Conservation (phyloP, 257 asterid genomes). For the Solanum medicagineum region DNA sequence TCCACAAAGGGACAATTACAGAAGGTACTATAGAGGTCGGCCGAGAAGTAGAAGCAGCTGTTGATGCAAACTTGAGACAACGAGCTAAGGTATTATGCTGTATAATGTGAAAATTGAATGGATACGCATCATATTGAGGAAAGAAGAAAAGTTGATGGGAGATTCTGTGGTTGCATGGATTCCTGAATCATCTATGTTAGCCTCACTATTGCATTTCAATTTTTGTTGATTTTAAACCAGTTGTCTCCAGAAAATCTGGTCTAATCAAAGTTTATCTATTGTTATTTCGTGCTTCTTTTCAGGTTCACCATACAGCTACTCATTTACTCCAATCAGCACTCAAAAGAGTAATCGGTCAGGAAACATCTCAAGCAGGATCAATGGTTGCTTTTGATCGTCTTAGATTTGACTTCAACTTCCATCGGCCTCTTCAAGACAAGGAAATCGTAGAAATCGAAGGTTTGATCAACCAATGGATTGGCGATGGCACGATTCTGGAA, state of each 20-base stretch:
- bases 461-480: conserved; percentile 75
- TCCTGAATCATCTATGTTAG: not conserved
- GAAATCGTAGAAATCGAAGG: conserved; percentile 71
- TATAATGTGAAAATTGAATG: not conserved
- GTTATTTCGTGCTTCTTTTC: not conserved
- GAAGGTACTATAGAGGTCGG: conserved; percentile 70
- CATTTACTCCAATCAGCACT: conserved; percentile 96
- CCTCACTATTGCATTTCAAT: not conserved
- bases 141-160: not conserved
- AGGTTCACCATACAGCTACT: conserved; percentile 97
- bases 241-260: not conserved
- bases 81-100: conserved; percentile 58
- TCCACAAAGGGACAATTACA: conserved; percentile 67
- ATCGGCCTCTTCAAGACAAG: conserved; percentile 55
- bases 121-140: not conserved
- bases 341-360: conserved; percentile 73
- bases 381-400: conserved; percentile 89
- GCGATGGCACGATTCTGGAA: conserved; percentile 63
- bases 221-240: not conserved
- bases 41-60: conserved; percentile 73
- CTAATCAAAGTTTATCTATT: not conserved
- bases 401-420: conserved; percentile 87
- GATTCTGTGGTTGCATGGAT: not conserved
- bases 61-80: conserved; percentile 73
- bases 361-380: conserved; percentile 97